Percentiles rank a stretch among this genome's conserved stretches.
phyloP scores from a whole-genome alignment of 2,329 filamentous ascomycete species.

The Ceratocystis harringtonii region DNA sequence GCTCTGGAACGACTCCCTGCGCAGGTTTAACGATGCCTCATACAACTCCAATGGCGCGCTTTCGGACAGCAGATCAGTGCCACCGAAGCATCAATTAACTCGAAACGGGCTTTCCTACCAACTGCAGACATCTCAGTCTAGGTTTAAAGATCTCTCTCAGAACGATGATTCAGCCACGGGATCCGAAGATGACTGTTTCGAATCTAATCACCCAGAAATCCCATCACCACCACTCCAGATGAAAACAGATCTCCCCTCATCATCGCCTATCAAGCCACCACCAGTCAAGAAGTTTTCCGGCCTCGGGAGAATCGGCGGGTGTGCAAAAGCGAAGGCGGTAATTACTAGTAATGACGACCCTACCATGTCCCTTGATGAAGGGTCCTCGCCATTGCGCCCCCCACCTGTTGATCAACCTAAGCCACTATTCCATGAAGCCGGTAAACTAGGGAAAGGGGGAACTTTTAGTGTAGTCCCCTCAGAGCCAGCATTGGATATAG shows the following conservation, averaged over 20 bases:
- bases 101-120: background rate
- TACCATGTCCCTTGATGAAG: constrained; percentile 10
- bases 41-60: background rate
- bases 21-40: background rate
- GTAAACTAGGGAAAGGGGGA: background rate
- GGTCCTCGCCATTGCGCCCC: background rate
- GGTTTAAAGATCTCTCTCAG: background rate
- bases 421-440: background rate
- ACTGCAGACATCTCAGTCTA: background rate
- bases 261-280: background rate
- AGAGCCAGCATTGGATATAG: background rate
- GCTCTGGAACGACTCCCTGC: background rate
- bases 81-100: background rate
- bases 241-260: background rate
- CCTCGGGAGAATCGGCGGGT: constrained; percentile 9
- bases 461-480: background rate
- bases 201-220: background rate
- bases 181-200: constrained; percentile 13
- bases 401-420: background rate
- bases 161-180: background rate
- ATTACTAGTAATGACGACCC: background rate
- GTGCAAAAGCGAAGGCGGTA: background rate
- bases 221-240: background rate
- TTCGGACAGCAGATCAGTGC: background rate
- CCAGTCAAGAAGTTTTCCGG: background rate